Base-by-base conservation (phyloP, 768 basidiomycete genomes). In the Naganishia randhawae region DNA sequence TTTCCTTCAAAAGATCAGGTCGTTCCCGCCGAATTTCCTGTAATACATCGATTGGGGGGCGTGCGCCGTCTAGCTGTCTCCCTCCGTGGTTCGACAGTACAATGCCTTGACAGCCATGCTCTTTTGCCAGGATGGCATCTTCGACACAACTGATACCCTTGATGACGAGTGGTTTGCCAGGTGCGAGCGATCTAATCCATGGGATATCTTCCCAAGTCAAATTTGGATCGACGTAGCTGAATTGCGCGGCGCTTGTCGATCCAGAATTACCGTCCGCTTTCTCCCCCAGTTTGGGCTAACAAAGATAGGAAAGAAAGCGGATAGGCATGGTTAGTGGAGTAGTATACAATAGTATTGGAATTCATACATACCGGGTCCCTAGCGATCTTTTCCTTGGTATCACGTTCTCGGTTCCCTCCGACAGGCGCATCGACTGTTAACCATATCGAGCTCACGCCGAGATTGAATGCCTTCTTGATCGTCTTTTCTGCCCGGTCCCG, bases 1-100 rank as follows among this genome's bases (percentile, higher is more conserved):
- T 76, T 57, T 78, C 70, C 0, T 80, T 71, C n/a, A 83, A 76
- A 8, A 82, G 77, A 54, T 82, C 78, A 1, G 83, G 83, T 19
- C 79, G 78, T 63, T 80, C 74, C 68, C 76, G 73, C 16, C 79
- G 75, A 48, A 84, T 81, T 68, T 83, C 82, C 65, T 81, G 70
- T 10, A 83, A 76, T 25, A 82, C 77, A 48, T 92, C 89, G 33
- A 94, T 76, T 0, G 90, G 86, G 8, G 91, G 88, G 65, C 91
- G 81, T 0, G 91, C 84, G 72, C 74, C 76, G 55, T 92, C 90
- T 63, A 93, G 81, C 78, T 93, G 90, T 31, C 92, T 73, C 84
- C 82, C 73, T 29, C 77, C 78, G 50, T 77, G 76, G 37, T 83
- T 83, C 0, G 81, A 81, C 5, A 83, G 69, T 22, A 82, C 81